These are phyloP conservation scores for Sugiyamaella pinicola DNA, from an alignment of 1,139 yeast genomes.

Conservation along the genomic window DNA sequence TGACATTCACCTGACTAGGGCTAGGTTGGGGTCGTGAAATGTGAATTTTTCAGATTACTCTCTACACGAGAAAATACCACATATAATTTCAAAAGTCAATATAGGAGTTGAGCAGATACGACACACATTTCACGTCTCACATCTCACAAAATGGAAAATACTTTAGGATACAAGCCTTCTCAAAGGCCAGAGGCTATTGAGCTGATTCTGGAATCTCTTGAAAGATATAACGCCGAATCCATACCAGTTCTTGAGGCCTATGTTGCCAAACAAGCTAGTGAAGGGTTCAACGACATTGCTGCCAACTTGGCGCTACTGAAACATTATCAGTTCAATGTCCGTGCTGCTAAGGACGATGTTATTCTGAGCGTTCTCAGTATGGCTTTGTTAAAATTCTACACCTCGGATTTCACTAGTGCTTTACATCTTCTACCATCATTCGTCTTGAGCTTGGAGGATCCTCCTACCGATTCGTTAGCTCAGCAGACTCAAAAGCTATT, in stretches of 20 bases:
- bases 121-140: background rate
- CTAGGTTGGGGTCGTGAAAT: background rate
- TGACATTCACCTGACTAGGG: background rate
- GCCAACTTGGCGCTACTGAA: conserved; percentile 52
- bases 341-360: conserved; percentile 45
- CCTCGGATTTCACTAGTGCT: conserved; percentile 49
- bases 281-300: conserved; percentile 46
- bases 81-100: too few species aligned
- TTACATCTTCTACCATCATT: conserved; percentile 50
- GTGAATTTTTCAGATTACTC: background rate
- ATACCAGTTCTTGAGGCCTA: conserved; percentile 49
- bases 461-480: conserved; percentile 38
- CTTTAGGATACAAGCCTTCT: conserved; percentile 39
- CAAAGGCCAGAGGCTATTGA: conserved; percentile 46
- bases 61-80: too few species aligned
- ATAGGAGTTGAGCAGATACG: too few species aligned
- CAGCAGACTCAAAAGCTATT: conserved; percentile 45
- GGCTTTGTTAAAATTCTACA: conserved; percentile 47
- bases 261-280: conserved; percentile 45
- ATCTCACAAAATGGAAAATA: conserved; percentile 38
- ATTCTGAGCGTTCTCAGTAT: conserved; percentile 47
- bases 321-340: conserved; percentile 46
- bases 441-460: conserved; percentile 35
- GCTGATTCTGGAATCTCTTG: conserved; percentile 45
- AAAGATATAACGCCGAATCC: conserved; percentile 50